phyloP scores from a whole-genome alignment of 306 rosid genomes.

The Vigna reflexopilosa region DNA sequence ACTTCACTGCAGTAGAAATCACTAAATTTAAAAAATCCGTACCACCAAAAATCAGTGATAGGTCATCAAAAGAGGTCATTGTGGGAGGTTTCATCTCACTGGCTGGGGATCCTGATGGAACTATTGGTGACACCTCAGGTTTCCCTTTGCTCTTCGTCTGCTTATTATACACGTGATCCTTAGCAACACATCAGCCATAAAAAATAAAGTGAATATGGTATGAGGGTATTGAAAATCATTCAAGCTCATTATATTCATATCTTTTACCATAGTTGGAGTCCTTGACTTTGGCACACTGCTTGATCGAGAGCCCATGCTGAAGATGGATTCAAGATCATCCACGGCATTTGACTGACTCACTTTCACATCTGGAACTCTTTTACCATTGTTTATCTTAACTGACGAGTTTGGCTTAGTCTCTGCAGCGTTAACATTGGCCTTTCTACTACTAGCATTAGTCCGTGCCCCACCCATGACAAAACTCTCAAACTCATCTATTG shows the following conservation, averaged over 20 bases:
- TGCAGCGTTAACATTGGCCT: slow-evolving; percentile 41
- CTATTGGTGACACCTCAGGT: slow-evolving; percentile 57
- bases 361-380: slow-evolving; percentile 48
- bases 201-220: slow-evolving; percentile 40
- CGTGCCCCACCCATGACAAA: slow-evolving; percentile 69
- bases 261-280: slow-evolving; percentile 64
- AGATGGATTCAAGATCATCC: slow-evolving; percentile 81
- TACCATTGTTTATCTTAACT: slow-evolving; percentile 50
- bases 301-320: slow-evolving; percentile 65
- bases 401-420: slow-evolving; percentile 46
- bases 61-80: slow-evolving; percentile 64
- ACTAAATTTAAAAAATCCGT: slow-evolving; percentile 42
- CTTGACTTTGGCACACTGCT: slow-evolving; percentile 86
- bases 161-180: slow-evolving; percentile 69
- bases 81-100: slow-evolving; percentile 62
- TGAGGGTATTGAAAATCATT: slow-evolving; percentile 31
- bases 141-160: slow-evolving; percentile 54
- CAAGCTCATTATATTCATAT: slow-evolving; percentile 29
- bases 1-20: slow-evolving; percentile 27
- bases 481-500: slow-evolving; percentile 83
- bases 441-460: slow-evolving; percentile 51
- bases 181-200: slow-evolving; percentile 44
- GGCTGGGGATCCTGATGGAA: slow-evolving; percentile 57
- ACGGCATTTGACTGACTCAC: slow-evolving; percentile 41
- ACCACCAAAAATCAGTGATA: slow-evolving; percentile 79